Base-by-base conservation (phyloP, 2,329 filamentous ascomycete genomes). In the Sporothrix luriei region DNA sequence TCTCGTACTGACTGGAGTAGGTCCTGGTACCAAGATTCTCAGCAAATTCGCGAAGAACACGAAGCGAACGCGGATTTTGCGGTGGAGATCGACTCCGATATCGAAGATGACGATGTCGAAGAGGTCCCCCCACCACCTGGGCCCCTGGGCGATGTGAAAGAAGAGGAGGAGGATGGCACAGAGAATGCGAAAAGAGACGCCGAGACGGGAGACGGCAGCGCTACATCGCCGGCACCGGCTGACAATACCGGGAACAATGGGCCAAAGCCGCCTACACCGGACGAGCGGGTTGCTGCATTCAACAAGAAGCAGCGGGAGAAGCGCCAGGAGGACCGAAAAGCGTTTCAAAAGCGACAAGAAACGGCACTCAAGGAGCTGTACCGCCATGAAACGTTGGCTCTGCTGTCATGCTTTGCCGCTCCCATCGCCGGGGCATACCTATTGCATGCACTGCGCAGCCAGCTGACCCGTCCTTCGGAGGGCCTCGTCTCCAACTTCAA, bases 401-500 rank as follows among this genome's bases (percentile, higher is more conserved):
- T 98, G 19, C 73, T 87, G 0, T 89, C 90, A 7, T 97, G 93
- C 78, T 96, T 97, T 75, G 71, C 90, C 38, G 90, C 91, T 40
- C 94, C 94, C 0, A 76, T 92, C 0, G 77, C 93, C 4, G 91
- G 92, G n/a, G 91, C 94, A 38, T 95, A 91, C 79, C 82, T 97
- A 51, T 83, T 98, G 13, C 94, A 97, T 77, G 82, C 87, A 24
- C 91, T 97, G 70, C 88, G 94, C 66, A 86, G 85, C 10, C 92
- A 94, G 75, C 86, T 98, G 21, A 94, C 91, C 29, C 85, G 91
- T 1, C 92, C 91, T 0, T 93, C 93, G 0, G 93, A 96, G 77
- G 92, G 92, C 1, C 83, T 98, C 13, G 90, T 98, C 7, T 97
- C 93, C 4, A 92, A 97, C 78, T 96, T 94, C 80, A 97, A 97